Conservation (phyloP, 129 eudicot species). For the Daucus carota region DNA sequence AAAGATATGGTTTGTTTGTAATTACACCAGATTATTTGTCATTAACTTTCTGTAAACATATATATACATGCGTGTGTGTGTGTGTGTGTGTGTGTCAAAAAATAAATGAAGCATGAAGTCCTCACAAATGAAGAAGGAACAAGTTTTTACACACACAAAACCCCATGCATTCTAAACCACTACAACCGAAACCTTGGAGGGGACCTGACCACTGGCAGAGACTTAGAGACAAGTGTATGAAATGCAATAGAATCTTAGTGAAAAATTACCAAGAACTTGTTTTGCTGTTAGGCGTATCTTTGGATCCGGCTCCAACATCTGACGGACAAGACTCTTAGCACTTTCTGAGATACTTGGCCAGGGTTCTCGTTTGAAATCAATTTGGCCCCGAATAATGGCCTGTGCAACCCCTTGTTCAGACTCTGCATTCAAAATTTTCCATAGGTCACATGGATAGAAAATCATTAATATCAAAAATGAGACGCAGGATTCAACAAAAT, state of each 20-base stretch:
- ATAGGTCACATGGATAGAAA: constrained; percentile 3
- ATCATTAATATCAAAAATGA: not conserved
- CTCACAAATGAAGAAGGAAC: not conserved
- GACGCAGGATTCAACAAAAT: not conserved
- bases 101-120: not conserved
- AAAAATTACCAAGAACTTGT: constrained; percentile 72
- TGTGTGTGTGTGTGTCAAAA: too few relatives aligned
- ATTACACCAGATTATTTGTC: not conserved
- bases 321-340: constrained; percentile 77
- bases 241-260: not conserved
- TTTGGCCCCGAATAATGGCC: constrained; percentile 76
- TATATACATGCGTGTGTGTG: too few relatives aligned
- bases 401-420: constrained; percentile 97
- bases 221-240: not conserved
- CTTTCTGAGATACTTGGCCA: constrained; percentile 89
- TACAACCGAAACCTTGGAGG: not conserved
- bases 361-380: constrained; percentile 86
- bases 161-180: not conserved
- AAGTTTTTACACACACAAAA: not conserved
- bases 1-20: not conserved
- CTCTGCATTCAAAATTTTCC: constrained; percentile 37
- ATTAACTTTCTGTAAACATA: not conserved
- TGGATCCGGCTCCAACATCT: constrained; percentile 85
- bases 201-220: not conserved
- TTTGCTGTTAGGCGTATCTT: constrained; percentile 72